Base-by-base conservation (phyloP, 1,284 basidiomycete species). In the Vanrija sp. region DNA sequence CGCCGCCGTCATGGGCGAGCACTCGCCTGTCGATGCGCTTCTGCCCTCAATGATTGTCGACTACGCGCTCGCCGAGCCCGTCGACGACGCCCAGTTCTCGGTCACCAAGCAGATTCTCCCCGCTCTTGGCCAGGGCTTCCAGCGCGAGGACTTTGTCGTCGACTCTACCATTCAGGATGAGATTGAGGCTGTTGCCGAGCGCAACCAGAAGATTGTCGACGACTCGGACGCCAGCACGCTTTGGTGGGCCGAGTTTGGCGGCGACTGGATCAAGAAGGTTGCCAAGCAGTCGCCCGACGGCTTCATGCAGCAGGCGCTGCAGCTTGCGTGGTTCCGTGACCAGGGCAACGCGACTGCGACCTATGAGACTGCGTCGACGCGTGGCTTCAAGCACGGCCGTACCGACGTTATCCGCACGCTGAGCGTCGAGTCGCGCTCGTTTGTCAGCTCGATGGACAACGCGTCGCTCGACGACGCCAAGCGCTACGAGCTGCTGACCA, bases 321-420 rank as follows among this genome's bases (percentile, higher is more conserved):
- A 98, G 74, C 83, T 98, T 10, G 94, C 94, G 6, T 97, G 88
- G 84, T 90, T 87, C 76, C 83, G 83, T 63, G 84, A 85, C 37
- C 87, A 86, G 55, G 85, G 85, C 14, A 78, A 80, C 60, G 87
- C 90, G 65, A 88, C 88, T 2, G 89, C 94, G 3, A 95, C 91
- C 6, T 98, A 98, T 73, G 94, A 98, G 78, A 97, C 94, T 0
- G 90, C 88, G 0, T 83, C 93, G 24, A 98, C 95, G 2, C 83
- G 93, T n/a, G 80, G 88, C 65, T 96, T 95, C 78, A 80, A 87
- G 61, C 86, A 88, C 65, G 95, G 92, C 8, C 84, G 95, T 14
- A 98, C 95, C 0, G 95, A 98, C 68, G 93, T 91, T 1, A 87
- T 98, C 51, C 84, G 94, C 41, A 84, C 86, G 0, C 81, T 89